These are phyloP conservation scores for Thymus mandschuricus DNA, from an alignment of 257 asterid genomes.

Conservation along the genomic window DNA sequence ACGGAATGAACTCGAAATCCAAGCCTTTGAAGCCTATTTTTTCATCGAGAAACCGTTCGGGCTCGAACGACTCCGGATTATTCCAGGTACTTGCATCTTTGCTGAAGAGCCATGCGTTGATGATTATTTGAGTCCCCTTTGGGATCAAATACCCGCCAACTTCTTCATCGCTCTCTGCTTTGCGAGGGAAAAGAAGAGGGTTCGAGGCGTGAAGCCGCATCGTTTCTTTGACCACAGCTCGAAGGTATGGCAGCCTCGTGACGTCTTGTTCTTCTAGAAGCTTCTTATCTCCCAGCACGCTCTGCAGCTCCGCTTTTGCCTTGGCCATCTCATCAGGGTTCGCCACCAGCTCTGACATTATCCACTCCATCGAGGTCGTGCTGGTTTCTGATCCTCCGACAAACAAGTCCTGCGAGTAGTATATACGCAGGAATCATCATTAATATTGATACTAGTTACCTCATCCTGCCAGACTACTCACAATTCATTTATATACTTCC, in stretches of 20 bases:
- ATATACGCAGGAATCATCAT: too few species aligned
- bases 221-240: constrained; percentile 42
- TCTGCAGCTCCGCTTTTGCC: constrained; percentile 34
- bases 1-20: constrained; percentile 42
- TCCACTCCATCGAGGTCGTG: constrained; percentile 35
- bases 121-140: constrained; percentile 35
- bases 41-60: constrained; percentile 32
- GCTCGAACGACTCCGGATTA: constrained; percentile 36
- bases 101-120: constrained; percentile 44
- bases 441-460: too few species aligned
- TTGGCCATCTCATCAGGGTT: constrained; percentile 28
- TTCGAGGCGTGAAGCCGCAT: constrained; percentile 32
- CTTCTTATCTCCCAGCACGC: background rate
- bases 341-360: constrained; percentile 39
- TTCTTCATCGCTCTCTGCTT: constrained; percentile 15
- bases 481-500: too few species aligned
- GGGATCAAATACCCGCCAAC: constrained; percentile 36
- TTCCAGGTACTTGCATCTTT: constrained; percentile 37
- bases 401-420: constrained; percentile 11
- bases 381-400: constrained; percentile 27
- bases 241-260: constrained; percentile 31
- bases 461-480: too few species aligned
- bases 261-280: constrained; percentile 37
- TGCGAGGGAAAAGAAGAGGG: constrained; percentile 32
- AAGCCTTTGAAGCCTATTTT: constrained; percentile 36